phyloP scores from a whole-genome alignment of 345 rosid genomes.

The Syzygium aqueum region DNA sequence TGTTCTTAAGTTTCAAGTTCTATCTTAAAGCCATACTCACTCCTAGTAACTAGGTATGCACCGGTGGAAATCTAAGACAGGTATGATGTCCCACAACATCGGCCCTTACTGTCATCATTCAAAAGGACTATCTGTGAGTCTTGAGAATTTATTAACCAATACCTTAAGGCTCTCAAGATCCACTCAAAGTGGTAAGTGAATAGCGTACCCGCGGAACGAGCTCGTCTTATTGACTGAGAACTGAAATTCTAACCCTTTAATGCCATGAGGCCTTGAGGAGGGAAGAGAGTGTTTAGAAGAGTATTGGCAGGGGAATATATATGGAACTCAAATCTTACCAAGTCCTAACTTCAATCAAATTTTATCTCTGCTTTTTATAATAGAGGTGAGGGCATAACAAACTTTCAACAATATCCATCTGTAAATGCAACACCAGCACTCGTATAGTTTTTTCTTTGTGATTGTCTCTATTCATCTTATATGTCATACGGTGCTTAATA shows the following conservation, averaged over 20 bases:
- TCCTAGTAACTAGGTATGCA: not conserved
- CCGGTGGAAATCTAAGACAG: not conserved
- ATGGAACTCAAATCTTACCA: not conserved
- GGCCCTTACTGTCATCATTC: not conserved
- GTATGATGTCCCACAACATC: not conserved
- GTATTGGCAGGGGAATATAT: fast-evolving
- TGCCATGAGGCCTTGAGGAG: not conserved
- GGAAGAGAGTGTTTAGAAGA: not conserved
- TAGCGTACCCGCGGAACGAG: not conserved
- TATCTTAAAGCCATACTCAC: too few relatives aligned
- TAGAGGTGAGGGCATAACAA: not conserved
- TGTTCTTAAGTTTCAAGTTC: too few relatives aligned
- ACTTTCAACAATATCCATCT: not conserved
- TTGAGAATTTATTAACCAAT: not conserved
- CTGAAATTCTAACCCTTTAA: not conserved
- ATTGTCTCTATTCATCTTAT: not conserved
- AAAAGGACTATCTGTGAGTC: not conserved
- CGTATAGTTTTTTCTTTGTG: too few relatives aligned
- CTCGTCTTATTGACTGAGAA: not conserved
- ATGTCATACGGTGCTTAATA: fast-evolving
- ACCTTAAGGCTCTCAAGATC: not conserved
- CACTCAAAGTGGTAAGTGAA: not conserved
- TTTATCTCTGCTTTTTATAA: not conserved
- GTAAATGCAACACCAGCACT: too few relatives aligned
- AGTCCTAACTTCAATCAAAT: not conserved